Percentiles rank a stretch among this genome's conserved stretches.
phyloP scores from a whole-genome alignment of 2,329 filamentous ascomycete genomes.

The Grosmannia clavigera region DNA sequence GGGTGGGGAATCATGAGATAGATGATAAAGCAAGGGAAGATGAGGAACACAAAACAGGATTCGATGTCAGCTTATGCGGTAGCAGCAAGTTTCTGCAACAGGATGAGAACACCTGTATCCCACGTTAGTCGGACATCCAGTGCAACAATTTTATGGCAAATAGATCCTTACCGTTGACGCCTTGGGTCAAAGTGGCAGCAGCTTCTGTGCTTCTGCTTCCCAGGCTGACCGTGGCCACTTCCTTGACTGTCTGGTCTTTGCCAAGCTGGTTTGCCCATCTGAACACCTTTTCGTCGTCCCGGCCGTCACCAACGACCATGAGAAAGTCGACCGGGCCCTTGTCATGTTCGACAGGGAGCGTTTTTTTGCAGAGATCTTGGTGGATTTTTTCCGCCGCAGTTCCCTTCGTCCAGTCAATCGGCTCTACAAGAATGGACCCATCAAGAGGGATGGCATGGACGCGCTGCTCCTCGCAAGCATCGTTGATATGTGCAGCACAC shows the following conservation, averaged over 20 bases:
- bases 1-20: not conserved
- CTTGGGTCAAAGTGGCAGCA: conserved; percentile 73
- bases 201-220: conserved; percentile 84
- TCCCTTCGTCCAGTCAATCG: conserved; percentile 75
- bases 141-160: not conserved
- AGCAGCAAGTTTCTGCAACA: conserved; percentile 9
- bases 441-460: conserved; percentile 76
- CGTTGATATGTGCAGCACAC: conserved; percentile 90
- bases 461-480: conserved; percentile 71
- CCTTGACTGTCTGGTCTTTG: conserved; percentile 43
- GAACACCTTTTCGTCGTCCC: conserved; percentile 90
- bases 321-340: conserved; percentile 62
- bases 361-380: conserved; percentile 36
- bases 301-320: conserved; percentile 78
- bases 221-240: conserved; percentile 76
- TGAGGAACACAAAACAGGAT: not conserved
- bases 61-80: not conserved
- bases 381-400: conserved; percentile 69
- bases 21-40: not conserved
- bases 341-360: conserved; percentile 21
- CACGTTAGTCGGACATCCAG: not conserved
- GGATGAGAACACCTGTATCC: conserved; percentile 12
- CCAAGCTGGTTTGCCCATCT: conserved; percentile 78
- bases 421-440: conserved; percentile 72
- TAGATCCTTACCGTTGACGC: conserved; percentile 64